Evolutionary conservation across 257 asterid genomes (phyloP).

Genomic region (Jasminum sambac): DNA sequence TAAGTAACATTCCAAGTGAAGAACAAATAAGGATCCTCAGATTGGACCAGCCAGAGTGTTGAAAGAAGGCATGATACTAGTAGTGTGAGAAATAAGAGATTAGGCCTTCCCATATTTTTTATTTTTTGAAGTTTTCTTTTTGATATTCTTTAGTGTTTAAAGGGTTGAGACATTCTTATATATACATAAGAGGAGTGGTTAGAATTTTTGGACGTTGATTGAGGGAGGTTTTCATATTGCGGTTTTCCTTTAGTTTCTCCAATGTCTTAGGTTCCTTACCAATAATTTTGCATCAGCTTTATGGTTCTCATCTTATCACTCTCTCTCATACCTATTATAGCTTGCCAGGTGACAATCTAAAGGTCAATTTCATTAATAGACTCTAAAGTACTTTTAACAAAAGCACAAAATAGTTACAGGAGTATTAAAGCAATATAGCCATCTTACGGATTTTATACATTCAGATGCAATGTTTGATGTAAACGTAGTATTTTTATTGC

Average conservation of each 20-base stretch:
- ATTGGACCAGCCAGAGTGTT: conserved; percentile 5
- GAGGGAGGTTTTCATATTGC: conserved; percentile 8
- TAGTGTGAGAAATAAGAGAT: conserved; percentile 6
- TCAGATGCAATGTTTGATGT: too few species aligned
- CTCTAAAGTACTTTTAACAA: too few species aligned
- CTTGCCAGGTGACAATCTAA: neutral
- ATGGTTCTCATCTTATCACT: neutral
- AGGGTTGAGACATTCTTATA: neutral
- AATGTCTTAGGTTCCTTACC: neutral
- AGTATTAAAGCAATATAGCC: too few species aligned
- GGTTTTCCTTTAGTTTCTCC: conserved; percentile 19
- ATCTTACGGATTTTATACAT: too few species aligned
- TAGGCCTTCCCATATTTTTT: conserved; percentile 23
- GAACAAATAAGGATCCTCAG: conserved; percentile 58
- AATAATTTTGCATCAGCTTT: neutral
- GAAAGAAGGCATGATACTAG: conserved; percentile 8
- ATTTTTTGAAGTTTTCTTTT: neutral
- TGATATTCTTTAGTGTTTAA: neutral
- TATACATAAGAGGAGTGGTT: conserved; percentile 15
- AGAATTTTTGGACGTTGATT: conserved; percentile 22
- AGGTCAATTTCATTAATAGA: neutral
- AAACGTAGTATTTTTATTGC: too few species aligned
- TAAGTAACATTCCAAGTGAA: conserved; percentile 55
- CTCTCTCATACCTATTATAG: neutral
- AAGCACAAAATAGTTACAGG: too few species aligned